These are phyloP conservation scores for Talaromyces sp. DNA, from an alignment of 2,329 filamentous ascomycete species.

Conservation along the genomic window DNA sequence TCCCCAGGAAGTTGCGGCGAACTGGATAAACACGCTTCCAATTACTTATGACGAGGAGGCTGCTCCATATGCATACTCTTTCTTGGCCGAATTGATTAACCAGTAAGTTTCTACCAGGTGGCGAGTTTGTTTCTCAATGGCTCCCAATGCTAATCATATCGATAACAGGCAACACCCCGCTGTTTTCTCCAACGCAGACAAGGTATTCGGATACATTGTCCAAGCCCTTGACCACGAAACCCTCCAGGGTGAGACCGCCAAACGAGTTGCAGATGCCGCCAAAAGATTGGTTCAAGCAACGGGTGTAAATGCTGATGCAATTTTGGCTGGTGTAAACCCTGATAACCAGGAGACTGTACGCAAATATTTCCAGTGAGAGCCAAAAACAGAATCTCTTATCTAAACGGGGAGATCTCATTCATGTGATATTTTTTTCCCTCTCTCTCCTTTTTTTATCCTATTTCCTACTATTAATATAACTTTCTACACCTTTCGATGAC, in stretches of 20 bases:
- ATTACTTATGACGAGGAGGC: constrained; percentile 95
- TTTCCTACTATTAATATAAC: neutral
- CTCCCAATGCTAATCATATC: constrained; percentile 12
- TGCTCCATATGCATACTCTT: constrained; percentile 90
- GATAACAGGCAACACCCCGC: constrained; percentile 70
- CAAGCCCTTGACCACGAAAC: constrained; percentile 89
- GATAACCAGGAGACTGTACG: constrained; percentile 77
- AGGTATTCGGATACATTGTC: constrained; percentile 77
- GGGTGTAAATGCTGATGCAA: constrained; percentile 66
- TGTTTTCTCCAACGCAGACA: constrained; percentile 69
- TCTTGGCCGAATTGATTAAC: constrained; percentile 84
- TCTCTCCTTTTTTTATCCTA: neutral
- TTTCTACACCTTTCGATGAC: neutral
- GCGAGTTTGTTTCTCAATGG: neutral
- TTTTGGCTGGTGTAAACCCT: constrained; percentile 68
- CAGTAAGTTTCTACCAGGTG: constrained; percentile 60
- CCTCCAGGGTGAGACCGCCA: constrained; percentile 75
- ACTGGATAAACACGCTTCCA: constrained; percentile 87
- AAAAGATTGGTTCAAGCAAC: constrained; percentile 71
- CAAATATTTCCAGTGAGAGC: constrained; percentile 64
- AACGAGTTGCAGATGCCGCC: constrained; percentile 67
- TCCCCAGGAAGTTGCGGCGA: constrained; percentile 66
- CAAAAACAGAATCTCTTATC: neutral
- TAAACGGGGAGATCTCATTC: neutral
- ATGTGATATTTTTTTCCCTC: neutral